Percentiles rank a stretch among this genome's conserved stretches.
Evolutionary conservation across 2,329 filamentous ascomycete species (phyloP).

Genomic region (Diaporthe australafricana): DNA sequence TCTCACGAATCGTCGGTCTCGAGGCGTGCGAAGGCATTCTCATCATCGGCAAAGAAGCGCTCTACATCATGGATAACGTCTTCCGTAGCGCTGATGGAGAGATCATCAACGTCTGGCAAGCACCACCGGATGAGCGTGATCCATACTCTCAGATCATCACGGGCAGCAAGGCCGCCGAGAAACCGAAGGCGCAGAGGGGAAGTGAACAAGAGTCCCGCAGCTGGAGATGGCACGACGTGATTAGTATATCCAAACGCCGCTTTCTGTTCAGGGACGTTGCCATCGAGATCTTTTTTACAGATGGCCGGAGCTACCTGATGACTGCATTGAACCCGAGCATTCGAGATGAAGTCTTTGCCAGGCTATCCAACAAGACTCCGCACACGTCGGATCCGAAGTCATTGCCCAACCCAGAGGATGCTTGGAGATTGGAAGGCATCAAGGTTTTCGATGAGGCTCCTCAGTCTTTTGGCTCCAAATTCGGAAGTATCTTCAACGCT

Average conservation of each 20-base stretch:
- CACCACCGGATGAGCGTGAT: slow-evolving; percentile 90
- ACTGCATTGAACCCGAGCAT: slow-evolving; percentile 80
- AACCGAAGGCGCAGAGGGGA: slow-evolving; percentile 59
- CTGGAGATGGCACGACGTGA: slow-evolving; percentile 95
- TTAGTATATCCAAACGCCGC: slow-evolving; percentile 94
- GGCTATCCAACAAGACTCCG: slow-evolving; percentile 82
- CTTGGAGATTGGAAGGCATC: slow-evolving; percentile 90
- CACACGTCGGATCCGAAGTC: slow-evolving; percentile 79
- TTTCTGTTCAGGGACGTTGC: slow-evolving; percentile 97
- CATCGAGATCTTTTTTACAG: slow-evolving; percentile 97
- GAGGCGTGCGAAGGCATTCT: slow-evolving; percentile 94
- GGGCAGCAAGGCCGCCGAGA: slow-evolving; percentile 72
- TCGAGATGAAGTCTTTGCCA: slow-evolving; percentile 84
- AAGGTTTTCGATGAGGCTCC: slow-evolving; percentile 72
- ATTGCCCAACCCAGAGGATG: slow-evolving; percentile 83
- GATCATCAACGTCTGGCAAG: slow-evolving; percentile 96
- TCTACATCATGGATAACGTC: slow-evolving; percentile 97
- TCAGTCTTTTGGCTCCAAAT: slow-evolving; percentile 82
- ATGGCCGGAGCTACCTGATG: slow-evolving; percentile 93
- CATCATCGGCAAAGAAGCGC: slow-evolving; percentile 89
- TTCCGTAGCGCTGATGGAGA: slow-evolving; percentile 96
- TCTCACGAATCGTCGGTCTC: slow-evolving; percentile 92
- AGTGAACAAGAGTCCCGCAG: slow-evolving; percentile 85
- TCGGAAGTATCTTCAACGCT: slow-evolving; percentile 91
- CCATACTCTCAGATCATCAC: slow-evolving; percentile 96